phyloP scores from a whole-genome alignment of 2,329 filamentous ascomycete species.

The Paecilomyces dactylethromorphus region DNA sequence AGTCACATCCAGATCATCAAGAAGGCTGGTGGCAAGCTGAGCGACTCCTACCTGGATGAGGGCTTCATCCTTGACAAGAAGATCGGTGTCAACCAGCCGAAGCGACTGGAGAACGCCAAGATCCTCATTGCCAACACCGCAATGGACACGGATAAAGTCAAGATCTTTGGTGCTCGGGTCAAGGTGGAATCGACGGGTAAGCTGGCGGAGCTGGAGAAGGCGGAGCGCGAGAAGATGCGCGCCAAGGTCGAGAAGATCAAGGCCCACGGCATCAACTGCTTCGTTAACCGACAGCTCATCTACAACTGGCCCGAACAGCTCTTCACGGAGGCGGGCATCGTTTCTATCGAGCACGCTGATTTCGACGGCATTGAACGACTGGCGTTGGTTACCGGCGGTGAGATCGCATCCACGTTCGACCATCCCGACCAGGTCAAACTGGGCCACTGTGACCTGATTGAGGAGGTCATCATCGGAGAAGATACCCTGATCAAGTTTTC shows the following conservation, averaged over 20 bases:
- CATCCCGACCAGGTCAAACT: slow-evolving; percentile 96
- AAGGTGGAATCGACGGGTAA: slow-evolving; percentile 96
- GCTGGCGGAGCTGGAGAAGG: slow-evolving; percentile 96
- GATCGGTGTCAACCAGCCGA: slow-evolving; percentile 97
- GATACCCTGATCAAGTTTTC: slow-evolving; percentile 97
- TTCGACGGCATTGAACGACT: slow-evolving; percentile 96
- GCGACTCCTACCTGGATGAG: slow-evolving; percentile 94
- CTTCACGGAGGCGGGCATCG: slow-evolving; percentile 94
- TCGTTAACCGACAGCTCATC: slow-evolving; percentile 98
- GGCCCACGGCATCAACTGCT: slow-evolving; percentile 98
- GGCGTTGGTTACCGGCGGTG: slow-evolving; percentile 90
- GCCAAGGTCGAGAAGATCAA: slow-evolving; percentile 99
- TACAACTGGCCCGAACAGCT: slow-evolving; percentile 99
- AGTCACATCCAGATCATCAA: slow-evolving; percentile 99
- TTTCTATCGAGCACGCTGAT: slow-evolving; percentile 97
- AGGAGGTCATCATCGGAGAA: slow-evolving; percentile 97
- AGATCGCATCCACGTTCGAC: slow-evolving; percentile 96
- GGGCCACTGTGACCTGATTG: slow-evolving; percentile 88
- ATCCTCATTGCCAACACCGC: slow-evolving; percentile 96
- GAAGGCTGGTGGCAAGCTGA: slow-evolving; percentile 95
- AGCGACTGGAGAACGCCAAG: slow-evolving; percentile 94
- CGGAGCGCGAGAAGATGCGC: slow-evolving; percentile 99
- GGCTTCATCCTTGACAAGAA: slow-evolving; percentile 99
- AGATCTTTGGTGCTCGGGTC: slow-evolving; percentile 95
- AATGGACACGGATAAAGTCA: slow-evolving; percentile 99